These are phyloP conservation scores for Collybia sp. DNA, from an alignment of 768 basidiomycete species.

Conservation along the genomic window DNA sequence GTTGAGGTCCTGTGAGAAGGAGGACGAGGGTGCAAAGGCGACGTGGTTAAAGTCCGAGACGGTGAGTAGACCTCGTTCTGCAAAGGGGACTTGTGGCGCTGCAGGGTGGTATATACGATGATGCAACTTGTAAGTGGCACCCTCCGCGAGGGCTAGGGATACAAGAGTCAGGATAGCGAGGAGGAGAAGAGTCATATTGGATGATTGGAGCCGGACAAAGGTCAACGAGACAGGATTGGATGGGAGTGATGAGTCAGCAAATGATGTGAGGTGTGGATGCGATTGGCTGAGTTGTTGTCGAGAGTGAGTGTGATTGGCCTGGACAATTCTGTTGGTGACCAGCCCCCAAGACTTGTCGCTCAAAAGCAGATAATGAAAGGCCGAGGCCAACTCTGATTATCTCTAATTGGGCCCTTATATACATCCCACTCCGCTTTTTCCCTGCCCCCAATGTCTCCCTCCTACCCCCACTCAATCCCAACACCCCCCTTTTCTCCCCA, in stretches of 20 bases:
- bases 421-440: conserved; percentile 3
- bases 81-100: conserved; percentile 31
- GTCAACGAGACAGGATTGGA: conserved; percentile 2
- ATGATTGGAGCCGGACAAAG: not conserved
- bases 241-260: conserved; percentile 10
- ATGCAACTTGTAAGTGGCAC: conserved; percentile 25
- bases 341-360: no score
- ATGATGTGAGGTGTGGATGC: conserved; percentile 6
- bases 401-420: conserved; percentile 5
- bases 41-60: conserved; percentile 27
- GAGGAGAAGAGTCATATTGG: not conserved
- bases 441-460: conserved; percentile 18
- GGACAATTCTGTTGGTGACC: conserved; percentile 4
- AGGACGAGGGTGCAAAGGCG: conserved; percentile 35
- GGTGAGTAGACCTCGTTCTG: conserved; percentile 35
- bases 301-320: conserved; percentile 11
- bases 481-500: conserved; percentile 31
- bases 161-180: conserved; percentile 8
- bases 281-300: conserved; percentile 17
- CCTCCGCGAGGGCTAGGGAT: conserved; percentile 6
- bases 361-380: not conserved
- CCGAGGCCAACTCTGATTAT: conserved; percentile 4
- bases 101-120: conserved; percentile 54
- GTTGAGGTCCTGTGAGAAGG: conserved; percentile 40
- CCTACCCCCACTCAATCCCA: conserved; percentile 21